Conservation (phyloP, 2,329 filamentous ascomycete genomes). For the Alternaria burnsii region DNA sequence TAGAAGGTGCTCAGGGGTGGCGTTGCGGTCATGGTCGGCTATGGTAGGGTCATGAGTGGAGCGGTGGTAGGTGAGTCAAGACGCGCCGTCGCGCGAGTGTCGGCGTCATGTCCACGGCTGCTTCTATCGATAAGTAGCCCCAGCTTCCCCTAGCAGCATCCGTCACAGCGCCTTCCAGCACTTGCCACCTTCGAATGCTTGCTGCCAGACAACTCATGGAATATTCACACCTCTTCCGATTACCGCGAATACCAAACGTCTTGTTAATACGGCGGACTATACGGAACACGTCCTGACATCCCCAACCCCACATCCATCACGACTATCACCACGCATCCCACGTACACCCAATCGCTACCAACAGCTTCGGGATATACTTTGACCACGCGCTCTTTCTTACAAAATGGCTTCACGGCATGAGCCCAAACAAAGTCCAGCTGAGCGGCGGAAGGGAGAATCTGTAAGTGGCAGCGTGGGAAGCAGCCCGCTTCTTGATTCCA, state of each 20-base stretch:
- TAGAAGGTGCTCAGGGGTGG: not conserved
- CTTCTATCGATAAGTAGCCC: constrained; percentile 29
- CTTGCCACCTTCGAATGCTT: constrained; percentile 42
- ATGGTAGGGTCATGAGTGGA: constrained; percentile 1
- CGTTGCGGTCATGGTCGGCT: not conserved
- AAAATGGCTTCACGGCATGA: constrained; percentile 50
- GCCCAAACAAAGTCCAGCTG: constrained; percentile 72
- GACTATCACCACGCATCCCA: constrained; percentile 13
- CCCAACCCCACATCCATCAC: constrained; percentile 14
- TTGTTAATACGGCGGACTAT: constrained; percentile 36
- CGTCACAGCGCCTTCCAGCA: constrained; percentile 22
- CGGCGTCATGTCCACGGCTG: constrained; percentile 17
- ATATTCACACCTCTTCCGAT: constrained; percentile 31
- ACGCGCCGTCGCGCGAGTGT: constrained; percentile 19
- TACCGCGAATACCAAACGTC: constrained; percentile 33
- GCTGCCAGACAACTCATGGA: constrained; percentile 45
- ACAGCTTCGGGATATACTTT: not conserved
- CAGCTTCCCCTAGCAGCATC: constrained; percentile 19
- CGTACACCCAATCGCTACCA: not conserved
- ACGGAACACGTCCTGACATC: constrained; percentile 31
- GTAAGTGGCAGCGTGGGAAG: constrained; percentile 59
- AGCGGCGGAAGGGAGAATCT: constrained; percentile 86
- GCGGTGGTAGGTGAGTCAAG: constrained; percentile 22
- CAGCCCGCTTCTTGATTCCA: not conserved
- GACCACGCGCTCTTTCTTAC: not conserved